phyloP scores from a whole-genome alignment of 2,329 filamentous ascomycete genomes.

The Sarocladium strictum region DNA sequence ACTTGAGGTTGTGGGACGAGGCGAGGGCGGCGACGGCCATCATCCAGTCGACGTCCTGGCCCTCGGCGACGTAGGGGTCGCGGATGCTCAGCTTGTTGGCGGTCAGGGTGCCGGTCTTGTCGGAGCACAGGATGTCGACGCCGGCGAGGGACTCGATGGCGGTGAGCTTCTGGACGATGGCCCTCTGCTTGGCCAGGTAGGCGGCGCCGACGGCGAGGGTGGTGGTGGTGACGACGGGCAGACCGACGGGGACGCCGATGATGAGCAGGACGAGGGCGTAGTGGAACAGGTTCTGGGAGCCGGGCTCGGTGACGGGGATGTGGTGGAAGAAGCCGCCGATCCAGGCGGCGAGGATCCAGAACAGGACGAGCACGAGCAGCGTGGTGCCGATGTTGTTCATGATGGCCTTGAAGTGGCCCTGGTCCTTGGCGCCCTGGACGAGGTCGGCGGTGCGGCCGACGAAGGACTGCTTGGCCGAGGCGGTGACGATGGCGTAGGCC shows the following conservation, averaged over 20 bases:
- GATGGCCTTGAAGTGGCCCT: constrained; percentile 76
- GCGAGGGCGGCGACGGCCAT: constrained; percentile 74
- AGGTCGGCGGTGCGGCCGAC: constrained; percentile 70
- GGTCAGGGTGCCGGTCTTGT: constrained; percentile 75
- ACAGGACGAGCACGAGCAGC: constrained; percentile 69
- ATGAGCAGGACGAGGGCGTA: constrained; percentile 68
- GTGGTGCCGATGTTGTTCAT: constrained; percentile 76
- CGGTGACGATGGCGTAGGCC: constrained; percentile 62
- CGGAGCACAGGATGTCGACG: constrained; percentile 74
- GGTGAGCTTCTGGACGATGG: constrained; percentile 74
- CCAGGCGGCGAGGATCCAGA: constrained; percentile 70
- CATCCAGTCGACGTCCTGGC: constrained; percentile 78
- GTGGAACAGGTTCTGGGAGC: constrained; percentile 59
- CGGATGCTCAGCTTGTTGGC: constrained; percentile 71
- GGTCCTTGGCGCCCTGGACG: constrained; percentile 68
- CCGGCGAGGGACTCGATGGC: constrained; percentile 71
- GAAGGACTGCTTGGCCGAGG: constrained; percentile 66
- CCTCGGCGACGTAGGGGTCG: constrained; percentile 70
- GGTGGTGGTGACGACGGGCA: constrained; percentile 72
- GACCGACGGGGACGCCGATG: constrained; percentile 74
- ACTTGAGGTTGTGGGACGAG: constrained; percentile 74
- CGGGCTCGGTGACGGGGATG: constrained; percentile 52
- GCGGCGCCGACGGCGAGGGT: constrained; percentile 72
- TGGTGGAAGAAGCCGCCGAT: constrained; percentile 75
- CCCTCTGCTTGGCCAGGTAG: constrained; percentile 71